Evolutionary conservation across 208 protist genomes (phyloP).

Genomic region (Trichomonas gallinae): DNA sequence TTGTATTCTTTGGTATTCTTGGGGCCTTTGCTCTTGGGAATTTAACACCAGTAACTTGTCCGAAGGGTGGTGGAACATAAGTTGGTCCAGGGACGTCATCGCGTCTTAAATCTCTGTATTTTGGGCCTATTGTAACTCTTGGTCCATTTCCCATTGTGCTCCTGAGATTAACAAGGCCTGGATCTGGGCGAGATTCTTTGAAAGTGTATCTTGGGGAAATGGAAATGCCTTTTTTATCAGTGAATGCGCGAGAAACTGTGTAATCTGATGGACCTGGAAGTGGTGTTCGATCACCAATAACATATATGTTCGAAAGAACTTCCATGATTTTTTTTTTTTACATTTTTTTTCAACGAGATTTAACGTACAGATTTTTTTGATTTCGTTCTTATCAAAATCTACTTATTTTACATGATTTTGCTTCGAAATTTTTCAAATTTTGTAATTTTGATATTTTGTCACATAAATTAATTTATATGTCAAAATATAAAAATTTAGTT

Average conservation of each 20-base stretch:
- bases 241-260: neutral
- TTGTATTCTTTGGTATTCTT: neutral
- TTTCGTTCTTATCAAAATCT: no score
- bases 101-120: no score
- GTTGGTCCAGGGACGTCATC: neutral
- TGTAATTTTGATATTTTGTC: no score
- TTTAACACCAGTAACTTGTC: neutral
- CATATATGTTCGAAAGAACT: neutral
- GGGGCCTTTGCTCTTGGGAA: neutral
- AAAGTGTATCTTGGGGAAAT: neutral
- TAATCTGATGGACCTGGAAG: neutral
- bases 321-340: neutral
- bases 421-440: no score
- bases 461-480: no score
- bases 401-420: no score
- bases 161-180: neutral
- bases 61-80: neutral
- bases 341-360: no score
- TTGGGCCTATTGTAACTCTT: neutral
- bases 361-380: no score
- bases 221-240: neutral
- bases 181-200: neutral
- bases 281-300: neutral
- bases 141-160: neutral
- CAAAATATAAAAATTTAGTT: no score